Conservation (phyloP, 495 filamentous ascomycete species). For the Darksidea phi region DNA sequence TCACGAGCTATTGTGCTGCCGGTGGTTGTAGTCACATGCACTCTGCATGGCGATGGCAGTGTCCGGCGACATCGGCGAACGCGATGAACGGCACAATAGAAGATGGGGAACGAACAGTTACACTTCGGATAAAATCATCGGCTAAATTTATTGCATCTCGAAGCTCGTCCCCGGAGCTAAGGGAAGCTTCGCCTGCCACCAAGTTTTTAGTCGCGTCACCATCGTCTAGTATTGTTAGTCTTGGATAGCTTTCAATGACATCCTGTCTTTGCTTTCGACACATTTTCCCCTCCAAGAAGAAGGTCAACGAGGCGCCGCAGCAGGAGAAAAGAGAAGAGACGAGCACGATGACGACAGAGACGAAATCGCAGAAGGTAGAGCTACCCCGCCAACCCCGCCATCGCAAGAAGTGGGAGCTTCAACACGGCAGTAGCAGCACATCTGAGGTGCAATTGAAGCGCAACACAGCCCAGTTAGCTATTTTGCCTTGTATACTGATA, state of each 20-base stretch:
- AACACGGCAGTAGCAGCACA: neutral
- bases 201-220: slow-evolving; percentile 1
- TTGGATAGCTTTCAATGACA: slow-evolving; percentile 6
- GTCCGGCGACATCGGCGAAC: slow-evolving; percentile 20
- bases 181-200: neutral
- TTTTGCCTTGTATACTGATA: slow-evolving; percentile 4
- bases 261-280: slow-evolving; percentile 22
- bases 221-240: neutral
- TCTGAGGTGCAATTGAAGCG: neutral
- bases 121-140: slow-evolving; percentile 29
- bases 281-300: slow-evolving; percentile 15
- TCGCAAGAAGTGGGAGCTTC: neutral
- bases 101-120: slow-evolving; percentile 14
- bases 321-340: slow-evolving; percentile 1
- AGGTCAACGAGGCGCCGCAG: slow-evolving; percentile 7
- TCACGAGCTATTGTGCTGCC: neutral
- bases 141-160: slow-evolving; percentile 24
- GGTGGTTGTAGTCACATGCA: slow-evolving; percentile 16
- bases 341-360: slow-evolving; percentile 12
- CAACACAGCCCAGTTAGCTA: neutral
- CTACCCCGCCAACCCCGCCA: slow-evolving; percentile 21
- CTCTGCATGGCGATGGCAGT: slow-evolving; percentile 11
- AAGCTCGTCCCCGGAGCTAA: slow-evolving; percentile 11
- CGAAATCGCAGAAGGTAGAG: slow-evolving; percentile 7
- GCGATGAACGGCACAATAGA: slow-evolving; percentile 8